phyloP scores from a whole-genome alignment of 139 green algal genomes.

The Chlamydomonas applanata region DNA sequence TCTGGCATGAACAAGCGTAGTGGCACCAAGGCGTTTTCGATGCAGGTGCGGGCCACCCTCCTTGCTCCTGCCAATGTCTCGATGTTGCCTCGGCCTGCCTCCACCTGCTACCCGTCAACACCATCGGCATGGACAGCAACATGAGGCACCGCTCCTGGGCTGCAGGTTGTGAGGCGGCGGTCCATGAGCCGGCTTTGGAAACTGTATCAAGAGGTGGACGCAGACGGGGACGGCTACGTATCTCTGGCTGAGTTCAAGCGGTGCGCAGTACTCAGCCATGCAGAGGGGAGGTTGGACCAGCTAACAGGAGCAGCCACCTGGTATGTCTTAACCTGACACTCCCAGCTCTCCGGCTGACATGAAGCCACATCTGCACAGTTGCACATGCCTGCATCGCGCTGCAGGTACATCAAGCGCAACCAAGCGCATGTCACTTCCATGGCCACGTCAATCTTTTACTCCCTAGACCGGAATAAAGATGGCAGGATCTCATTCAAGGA shows the following conservation, averaged over 20 bases:
- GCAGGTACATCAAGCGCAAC: slow-evolving; percentile 11
- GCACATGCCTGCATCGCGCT: too few species aligned
- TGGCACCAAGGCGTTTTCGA: slow-evolving; percentile 1
- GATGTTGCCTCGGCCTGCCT: too few species aligned
- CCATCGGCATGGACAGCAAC: too few species aligned
- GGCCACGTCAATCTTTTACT: slow-evolving; percentile 9
- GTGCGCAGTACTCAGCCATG: too few species aligned
- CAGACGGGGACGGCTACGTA: not conserved
- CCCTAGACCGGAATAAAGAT: slow-evolving; percentile 4
- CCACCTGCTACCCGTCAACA: too few species aligned
- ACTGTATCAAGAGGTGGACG: not conserved
- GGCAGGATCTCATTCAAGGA: slow-evolving; percentile 1
- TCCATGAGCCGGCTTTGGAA: slow-evolving; percentile 6
- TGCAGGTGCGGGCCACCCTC: too few species aligned
- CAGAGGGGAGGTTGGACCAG: too few species aligned
- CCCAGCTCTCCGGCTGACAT: not conserved
- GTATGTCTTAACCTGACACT: too few species aligned
- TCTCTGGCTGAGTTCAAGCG: slow-evolving; percentile 6
- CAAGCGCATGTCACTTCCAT: slow-evolving; percentile 2
- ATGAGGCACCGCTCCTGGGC: too few species aligned
- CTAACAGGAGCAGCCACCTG: too few species aligned
- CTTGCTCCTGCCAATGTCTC: too few species aligned
- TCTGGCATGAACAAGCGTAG: not conserved
- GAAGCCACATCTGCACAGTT: not conserved
- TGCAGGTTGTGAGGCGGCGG: too few species aligned